phyloP scores from a whole-genome alignment of 2,329 filamentous ascomycete species.

The Arachnopeziza araneosa region DNA sequence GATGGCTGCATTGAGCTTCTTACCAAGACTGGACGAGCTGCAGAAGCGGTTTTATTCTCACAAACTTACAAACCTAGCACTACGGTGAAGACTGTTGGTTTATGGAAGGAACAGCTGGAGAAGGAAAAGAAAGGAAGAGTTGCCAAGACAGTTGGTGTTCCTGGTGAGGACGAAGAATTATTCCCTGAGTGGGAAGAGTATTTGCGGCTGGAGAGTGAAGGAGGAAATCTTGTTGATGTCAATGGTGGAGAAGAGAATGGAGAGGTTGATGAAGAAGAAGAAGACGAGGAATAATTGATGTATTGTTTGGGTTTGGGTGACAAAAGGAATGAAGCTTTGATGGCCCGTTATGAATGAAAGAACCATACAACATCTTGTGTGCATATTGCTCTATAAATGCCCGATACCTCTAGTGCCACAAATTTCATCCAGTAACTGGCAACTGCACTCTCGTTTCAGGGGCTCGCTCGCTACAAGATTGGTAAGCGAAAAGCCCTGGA shows the following conservation, averaged over 20 bases:
- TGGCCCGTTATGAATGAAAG: not conserved
- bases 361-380: too few relatives aligned
- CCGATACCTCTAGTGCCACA: too few relatives aligned
- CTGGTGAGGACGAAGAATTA: constrained; percentile 76
- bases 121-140: constrained; percentile 82
- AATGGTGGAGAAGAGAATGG: constrained; percentile 12
- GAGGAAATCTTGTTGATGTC: constrained; percentile 33
- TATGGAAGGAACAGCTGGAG: constrained; percentile 82
- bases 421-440: too few relatives aligned
- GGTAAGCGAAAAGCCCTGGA: too few relatives aligned
- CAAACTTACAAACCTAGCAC: constrained; percentile 92
- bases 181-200: constrained; percentile 98
- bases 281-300: not conserved
- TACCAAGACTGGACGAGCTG: constrained; percentile 67
- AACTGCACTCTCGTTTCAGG: too few relatives aligned
- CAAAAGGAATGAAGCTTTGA: not conserved
- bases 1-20: constrained; percentile 77
- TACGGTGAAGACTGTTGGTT: constrained; percentile 58
- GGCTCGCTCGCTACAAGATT: too few relatives aligned
- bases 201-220: constrained; percentile 72
- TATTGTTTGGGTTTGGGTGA: not conserved
- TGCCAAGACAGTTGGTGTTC: constrained; percentile 74
- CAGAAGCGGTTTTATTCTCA: constrained; percentile 85
- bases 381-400: too few relatives aligned
- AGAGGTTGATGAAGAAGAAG: constrained; percentile 6